phyloP scores from a whole-genome alignment of 2,329 filamentous ascomycete genomes.

The Diplocarpon rosae region DNA sequence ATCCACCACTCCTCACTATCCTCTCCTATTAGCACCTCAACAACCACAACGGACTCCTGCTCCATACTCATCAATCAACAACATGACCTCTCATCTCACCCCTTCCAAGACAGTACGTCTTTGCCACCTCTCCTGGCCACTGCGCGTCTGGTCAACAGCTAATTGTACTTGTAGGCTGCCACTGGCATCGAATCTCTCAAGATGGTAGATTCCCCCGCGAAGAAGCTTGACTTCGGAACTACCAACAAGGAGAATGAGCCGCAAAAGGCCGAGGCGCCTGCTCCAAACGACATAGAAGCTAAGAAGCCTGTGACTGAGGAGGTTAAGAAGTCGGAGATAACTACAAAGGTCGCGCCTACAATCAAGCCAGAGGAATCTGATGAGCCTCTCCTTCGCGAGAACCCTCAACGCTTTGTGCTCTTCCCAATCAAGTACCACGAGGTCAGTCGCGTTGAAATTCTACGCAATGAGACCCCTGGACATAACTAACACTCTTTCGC shows the following conservation, averaged over 20 bases:
- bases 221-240: constrained; percentile 72
- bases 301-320: constrained; percentile 44
- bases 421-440: constrained; percentile 99
- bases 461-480: constrained; percentile 58
- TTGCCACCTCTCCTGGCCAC: constrained; percentile 24
- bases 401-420: constrained; percentile 89
- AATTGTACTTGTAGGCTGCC: constrained; percentile 52
- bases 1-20: constrained; percentile 8
- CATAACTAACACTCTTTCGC: constrained; percentile 28
- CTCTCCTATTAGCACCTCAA: constrained; percentile 7
- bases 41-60: constrained; percentile 11
- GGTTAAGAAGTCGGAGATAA: constrained; percentile 38
- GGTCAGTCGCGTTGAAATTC: constrained; percentile 49
- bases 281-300: constrained; percentile 42
- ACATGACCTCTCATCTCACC: constrained; percentile 67
- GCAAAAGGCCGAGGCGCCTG: constrained; percentile 38
- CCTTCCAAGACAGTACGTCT: constrained; percentile 58
- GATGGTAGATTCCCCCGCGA: constrained; percentile 76
- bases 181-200: constrained; percentile 79
- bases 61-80: constrained; percentile 3
- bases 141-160: constrained; percentile 23
- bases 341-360: constrained; percentile 34
- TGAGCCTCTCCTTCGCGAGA: constrained; percentile 90
- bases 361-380: constrained; percentile 62
- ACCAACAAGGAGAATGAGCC: constrained; percentile 74